Evolutionary conservation across 2,329 filamentous ascomycete species (phyloP).

Genomic region (Pseudogymnoascus sp.): DNA sequence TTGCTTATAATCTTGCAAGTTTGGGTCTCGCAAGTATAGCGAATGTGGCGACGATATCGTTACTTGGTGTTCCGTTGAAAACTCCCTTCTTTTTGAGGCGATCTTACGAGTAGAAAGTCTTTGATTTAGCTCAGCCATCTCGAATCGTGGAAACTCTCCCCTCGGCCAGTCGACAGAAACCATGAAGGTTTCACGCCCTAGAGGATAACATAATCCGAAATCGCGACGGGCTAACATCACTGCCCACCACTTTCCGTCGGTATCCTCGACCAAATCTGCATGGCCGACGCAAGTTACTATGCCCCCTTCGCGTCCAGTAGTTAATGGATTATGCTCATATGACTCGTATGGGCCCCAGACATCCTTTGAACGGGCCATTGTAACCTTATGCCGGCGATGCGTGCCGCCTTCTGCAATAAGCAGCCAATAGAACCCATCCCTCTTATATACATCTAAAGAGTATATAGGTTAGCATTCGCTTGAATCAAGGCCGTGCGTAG

Average conservation of each 20-base stretch:
- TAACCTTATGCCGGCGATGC: constrained; percentile 34
- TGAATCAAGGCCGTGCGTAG: background rate
- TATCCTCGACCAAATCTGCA: constrained; percentile 39
- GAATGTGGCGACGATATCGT: background rate
- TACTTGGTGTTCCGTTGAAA: background rate
- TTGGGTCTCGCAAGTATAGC: constrained; percentile 15
- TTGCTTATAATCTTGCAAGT: constrained; percentile 14
- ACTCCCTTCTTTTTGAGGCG: background rate
- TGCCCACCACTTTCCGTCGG: constrained; percentile 17
- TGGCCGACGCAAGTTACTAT: constrained; percentile 38
- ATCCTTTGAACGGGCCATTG: constrained; percentile 35
- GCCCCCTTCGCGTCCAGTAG: constrained; percentile 36
- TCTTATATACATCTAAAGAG: constrained; percentile 35
- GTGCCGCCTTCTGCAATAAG: constrained; percentile 45
- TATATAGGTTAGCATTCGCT: background rate
- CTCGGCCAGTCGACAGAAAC: constrained; percentile 25
- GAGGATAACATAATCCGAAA: constrained; percentile 18
- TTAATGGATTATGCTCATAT: constrained; percentile 37
- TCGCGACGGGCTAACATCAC: constrained; percentile 15
- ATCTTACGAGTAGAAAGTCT: background rate
- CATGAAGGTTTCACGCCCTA: constrained; percentile 32
- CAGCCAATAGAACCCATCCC: constrained; percentile 40
- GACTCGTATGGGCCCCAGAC: constrained; percentile 39
- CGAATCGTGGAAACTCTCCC: constrained; percentile 21
- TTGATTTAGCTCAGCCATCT: constrained; percentile 17